phyloP scores from a whole-genome alignment of 495 filamentous ascomycete genomes.

The Diplogelasinospora grovesii region DNA sequence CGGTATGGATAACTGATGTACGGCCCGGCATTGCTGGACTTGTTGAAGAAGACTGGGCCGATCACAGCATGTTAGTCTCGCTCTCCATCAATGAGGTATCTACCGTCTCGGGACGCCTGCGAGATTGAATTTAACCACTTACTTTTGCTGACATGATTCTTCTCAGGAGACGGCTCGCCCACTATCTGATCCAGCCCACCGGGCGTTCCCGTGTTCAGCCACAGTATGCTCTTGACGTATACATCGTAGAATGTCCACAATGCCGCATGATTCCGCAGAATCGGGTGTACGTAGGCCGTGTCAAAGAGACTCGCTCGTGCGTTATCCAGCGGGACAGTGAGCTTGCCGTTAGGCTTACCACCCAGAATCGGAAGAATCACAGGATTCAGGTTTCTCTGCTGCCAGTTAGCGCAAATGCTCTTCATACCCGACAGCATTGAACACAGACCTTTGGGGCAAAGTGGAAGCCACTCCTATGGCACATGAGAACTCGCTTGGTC shows the following conservation, averaged over 20 bases:
- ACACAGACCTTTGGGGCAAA: conserved; percentile 27
- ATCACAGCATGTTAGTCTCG: background rate
- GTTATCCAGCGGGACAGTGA: conserved; percentile 37
- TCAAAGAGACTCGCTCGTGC: conserved; percentile 41
- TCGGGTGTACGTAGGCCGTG: conserved; percentile 41
- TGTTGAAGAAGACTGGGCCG: conserved; percentile 40
- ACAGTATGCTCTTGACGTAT: conserved; percentile 31
- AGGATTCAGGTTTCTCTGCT: conserved; percentile 24
- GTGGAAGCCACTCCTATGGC: conserved; percentile 37
- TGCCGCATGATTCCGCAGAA: conserved; percentile 28
- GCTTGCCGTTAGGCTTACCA: conserved; percentile 20
- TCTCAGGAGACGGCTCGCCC: conserved; percentile 23
- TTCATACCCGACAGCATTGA: background rate
- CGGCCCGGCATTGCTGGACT: conserved; percentile 31
- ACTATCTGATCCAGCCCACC: conserved; percentile 36
- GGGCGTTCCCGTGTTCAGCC: conserved; percentile 33
- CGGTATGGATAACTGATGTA: conserved; percentile 35
- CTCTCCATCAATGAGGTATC: too few species aligned
- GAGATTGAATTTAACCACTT: background rate
- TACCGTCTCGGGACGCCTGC: too few species aligned
- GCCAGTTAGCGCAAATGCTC: background rate
- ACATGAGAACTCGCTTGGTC: conserved; percentile 33
- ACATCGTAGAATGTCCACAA: conserved; percentile 36
- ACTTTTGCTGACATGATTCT: conserved; percentile 20
- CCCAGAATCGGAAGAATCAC: conserved; percentile 24